Conservation (phyloP, 768 basidiomycete species). For the Amanita pseudoporphyria region DNA sequence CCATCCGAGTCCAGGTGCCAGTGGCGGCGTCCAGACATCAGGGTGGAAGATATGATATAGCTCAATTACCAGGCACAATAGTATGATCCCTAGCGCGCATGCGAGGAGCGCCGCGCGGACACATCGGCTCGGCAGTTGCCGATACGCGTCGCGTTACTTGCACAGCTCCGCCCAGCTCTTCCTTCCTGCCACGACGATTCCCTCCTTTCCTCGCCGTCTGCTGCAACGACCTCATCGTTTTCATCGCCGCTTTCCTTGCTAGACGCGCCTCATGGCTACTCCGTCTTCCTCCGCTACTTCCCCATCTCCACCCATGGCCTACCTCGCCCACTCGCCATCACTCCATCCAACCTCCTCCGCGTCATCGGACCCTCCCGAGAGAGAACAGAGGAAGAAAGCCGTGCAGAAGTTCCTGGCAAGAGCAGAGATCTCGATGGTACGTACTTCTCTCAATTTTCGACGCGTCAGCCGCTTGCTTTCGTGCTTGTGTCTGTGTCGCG, state of each 20-base stretch:
- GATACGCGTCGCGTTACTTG: conserved; percentile 43
- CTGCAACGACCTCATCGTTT: conserved; percentile 21
- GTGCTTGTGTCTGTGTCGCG: conserved; percentile 17
- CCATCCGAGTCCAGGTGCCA: conserved; percentile 7
- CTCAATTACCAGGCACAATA: neutral
- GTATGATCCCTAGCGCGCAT: neutral
- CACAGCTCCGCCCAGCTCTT: conserved; percentile 18
- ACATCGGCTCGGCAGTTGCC: conserved; percentile 29
- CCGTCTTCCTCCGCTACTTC: conserved; percentile 78
- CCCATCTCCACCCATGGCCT: conserved; percentile 66
- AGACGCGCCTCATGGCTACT: conserved; percentile 57
- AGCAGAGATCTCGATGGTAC: conserved; percentile 73
- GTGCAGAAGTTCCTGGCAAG: conserved; percentile 70
- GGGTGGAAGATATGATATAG: neutral
- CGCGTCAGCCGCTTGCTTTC: conserved; percentile 32
- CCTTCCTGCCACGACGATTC: conserved; percentile 13
- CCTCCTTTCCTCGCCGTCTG: conserved; percentile 20
- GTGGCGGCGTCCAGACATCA: neutral
- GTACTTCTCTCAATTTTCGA: conserved; percentile 31
- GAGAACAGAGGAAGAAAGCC: conserved; percentile 55
- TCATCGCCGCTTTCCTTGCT: conserved; percentile 12
- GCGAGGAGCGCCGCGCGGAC: neutral
- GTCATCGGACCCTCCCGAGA: conserved; percentile 34
- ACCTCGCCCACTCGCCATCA: conserved; percentile 38
- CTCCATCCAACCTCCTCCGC: conserved; percentile 25